Evolutionary conservation across 2,329 filamentous ascomycete species (phyloP).

Genomic region (Bipolaris oryzae): DNA sequence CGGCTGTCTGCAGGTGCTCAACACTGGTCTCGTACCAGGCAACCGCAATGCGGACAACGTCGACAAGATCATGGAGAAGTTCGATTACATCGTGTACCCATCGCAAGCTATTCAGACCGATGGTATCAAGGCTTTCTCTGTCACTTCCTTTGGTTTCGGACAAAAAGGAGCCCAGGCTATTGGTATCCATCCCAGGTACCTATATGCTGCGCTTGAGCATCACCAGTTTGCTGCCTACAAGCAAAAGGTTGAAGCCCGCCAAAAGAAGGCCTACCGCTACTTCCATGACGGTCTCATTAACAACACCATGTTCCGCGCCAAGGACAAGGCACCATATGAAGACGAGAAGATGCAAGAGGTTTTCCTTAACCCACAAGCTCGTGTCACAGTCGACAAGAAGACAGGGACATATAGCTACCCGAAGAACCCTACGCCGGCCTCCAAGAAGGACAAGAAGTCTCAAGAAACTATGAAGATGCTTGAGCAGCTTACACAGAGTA

Average conservation of each 20-base stretch:
- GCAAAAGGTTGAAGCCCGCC: conserved; percentile 84
- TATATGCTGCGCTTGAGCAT: conserved; percentile 92
- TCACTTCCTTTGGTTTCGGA: conserved; percentile 98
- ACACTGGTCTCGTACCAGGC: conserved; percentile 90
- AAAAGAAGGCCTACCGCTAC: conserved; percentile 98
- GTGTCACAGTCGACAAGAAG: conserved; percentile 86
- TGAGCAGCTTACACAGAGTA: conserved; percentile 74
- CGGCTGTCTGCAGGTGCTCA: conserved; percentile 93
- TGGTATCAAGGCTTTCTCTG: conserved; percentile 96
- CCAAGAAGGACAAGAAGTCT: conserved; percentile 64
- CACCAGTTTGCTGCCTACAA: conserved; percentile 82
- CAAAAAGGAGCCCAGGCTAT: conserved; percentile 98
- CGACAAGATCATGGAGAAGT: conserved; percentile 94
- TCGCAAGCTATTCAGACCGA: conserved; percentile 96
- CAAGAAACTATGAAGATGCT: conserved; percentile 76
- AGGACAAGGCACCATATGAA: conserved; percentile 86
- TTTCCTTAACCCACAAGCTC: conserved; percentile 91
- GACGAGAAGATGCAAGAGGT: conserved; percentile 85
- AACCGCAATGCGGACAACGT: conserved; percentile 99
- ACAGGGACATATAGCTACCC: conserved; percentile 78
- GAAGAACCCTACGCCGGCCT: conserved; percentile 55
- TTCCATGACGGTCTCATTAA: conserved; percentile 99
- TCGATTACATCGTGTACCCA: conserved; percentile 96
- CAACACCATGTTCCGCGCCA: conserved; percentile 96
- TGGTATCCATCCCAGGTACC: conserved; percentile 94